A percentile compares a stretch with the other conserved stretches of the same genome.
phyloP scores from a whole-genome alignment of 176 grass and related monocot genomes.

The Hordeum vulgare region DNA sequence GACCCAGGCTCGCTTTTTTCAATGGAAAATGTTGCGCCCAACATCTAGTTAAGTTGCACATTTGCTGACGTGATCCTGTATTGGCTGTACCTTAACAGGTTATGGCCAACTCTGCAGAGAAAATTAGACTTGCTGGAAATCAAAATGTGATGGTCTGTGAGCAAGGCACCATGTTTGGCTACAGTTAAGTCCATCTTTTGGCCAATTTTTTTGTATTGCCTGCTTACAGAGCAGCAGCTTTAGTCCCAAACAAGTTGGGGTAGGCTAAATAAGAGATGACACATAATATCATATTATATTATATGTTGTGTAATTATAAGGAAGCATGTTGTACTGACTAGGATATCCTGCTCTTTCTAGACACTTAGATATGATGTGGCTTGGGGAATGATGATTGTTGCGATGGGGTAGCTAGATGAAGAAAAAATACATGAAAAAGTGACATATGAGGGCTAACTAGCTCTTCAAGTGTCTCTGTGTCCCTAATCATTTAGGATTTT shows the following conservation, averaged over 20 bases:
- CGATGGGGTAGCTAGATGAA: not conserved
- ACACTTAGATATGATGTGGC: not conserved
- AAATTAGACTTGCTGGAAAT: conserved; percentile 63
- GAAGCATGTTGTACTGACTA: not conserved
- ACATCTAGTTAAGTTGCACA: too few relatives aligned
- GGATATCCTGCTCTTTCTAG: not conserved
- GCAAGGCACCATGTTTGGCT: conserved; percentile 95
- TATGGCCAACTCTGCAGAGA: too few relatives aligned
- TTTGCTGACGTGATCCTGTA: too few relatives aligned
- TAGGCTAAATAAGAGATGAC: not conserved
- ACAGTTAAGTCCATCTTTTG: conserved; percentile 66
- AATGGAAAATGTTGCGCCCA: too few relatives aligned
- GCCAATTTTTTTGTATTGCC: conserved; percentile 8
- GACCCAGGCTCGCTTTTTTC: too few relatives aligned
- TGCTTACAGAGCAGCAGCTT: too few relatives aligned
- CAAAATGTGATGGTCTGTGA: conserved; percentile 98
- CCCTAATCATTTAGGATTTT: not conserved
- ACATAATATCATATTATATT: not conserved
- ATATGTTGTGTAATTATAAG: not conserved
- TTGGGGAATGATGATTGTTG: not conserved
- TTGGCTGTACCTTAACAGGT: too few relatives aligned
- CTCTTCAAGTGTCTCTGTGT: conserved; percentile 3
- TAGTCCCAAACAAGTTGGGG: too few relatives aligned
- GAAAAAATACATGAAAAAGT: not conserved
- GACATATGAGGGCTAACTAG: not conserved